These are phyloP conservation scores for Curvularia hawaiiensis DNA, from an alignment of 2,329 filamentous ascomycete species.

Conservation along the genomic window DNA sequence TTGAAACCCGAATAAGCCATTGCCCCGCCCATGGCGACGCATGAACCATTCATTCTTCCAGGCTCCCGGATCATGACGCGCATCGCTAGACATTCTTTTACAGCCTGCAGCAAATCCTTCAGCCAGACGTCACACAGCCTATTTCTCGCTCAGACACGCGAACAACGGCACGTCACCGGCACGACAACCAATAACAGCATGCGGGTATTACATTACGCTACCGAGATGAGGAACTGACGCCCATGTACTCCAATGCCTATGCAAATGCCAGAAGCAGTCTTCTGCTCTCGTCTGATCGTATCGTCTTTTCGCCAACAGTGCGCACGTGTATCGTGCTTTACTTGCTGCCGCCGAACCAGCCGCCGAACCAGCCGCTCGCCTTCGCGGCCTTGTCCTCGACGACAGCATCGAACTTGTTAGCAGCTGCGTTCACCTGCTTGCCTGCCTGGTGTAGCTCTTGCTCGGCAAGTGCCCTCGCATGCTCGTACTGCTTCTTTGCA, in stretches of 20 bases:
- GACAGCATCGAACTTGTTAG: constrained; percentile 82
- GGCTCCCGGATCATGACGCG: not conserved
- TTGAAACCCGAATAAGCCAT: constrained; percentile 17
- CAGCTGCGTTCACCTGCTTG: constrained; percentile 55
- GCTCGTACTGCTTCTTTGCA: constrained; percentile 65
- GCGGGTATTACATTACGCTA: constrained; percentile 9
- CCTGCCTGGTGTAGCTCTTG: constrained; percentile 47
- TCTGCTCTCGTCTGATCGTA: constrained; percentile 2
- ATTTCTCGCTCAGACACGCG: not conserved
- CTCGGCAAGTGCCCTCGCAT: constrained; percentile 64
- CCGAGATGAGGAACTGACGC: constrained; percentile 23
- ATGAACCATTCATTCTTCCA: constrained; percentile 9
- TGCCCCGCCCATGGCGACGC: constrained; percentile 11
- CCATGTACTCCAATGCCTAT: constrained; percentile 35
- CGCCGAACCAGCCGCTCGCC: constrained; percentile 81
- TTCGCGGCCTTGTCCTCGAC: constrained; percentile 79
- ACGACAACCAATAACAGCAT: not conserved
- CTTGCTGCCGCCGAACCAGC: constrained; percentile 81
- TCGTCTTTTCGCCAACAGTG: constrained; percentile 7
- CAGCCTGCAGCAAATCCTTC: not conserved
- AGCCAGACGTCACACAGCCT: not conserved
- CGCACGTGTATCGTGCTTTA: constrained; percentile 21
- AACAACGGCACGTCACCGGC: not conserved
- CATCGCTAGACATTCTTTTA: not conserved
- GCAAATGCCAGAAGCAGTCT: constrained; percentile 18